Percentiles rank a stretch among this genome's conserved stretches.
These are phyloP conservation scores for Sporothrix euskadiensis DNA, from an alignment of 2,329 filamentous ascomycete species.

Conservation along the genomic window DNA sequence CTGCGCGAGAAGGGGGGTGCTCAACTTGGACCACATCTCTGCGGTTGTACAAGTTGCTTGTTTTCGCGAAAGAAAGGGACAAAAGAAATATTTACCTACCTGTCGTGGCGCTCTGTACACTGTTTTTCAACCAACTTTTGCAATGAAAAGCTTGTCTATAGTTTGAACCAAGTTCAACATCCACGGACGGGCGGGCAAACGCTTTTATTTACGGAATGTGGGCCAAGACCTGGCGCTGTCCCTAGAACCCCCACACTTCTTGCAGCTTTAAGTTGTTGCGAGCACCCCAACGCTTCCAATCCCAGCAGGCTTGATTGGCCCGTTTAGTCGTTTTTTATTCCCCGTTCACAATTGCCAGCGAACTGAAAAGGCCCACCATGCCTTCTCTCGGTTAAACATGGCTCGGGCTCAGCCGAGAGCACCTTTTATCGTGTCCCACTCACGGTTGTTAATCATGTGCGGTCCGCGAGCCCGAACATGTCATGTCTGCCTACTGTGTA, in stretches of 20 bases:
- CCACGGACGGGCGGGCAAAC: not conserved
- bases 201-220: not conserved
- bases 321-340: not conserved
- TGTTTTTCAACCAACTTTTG: not conserved
- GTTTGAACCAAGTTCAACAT: not conserved
- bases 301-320: conserved; percentile 8
- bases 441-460: too few species aligned
- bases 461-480: not conserved
- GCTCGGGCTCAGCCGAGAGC: not conserved
- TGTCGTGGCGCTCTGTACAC: not conserved
- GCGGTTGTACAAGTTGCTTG: not conserved
- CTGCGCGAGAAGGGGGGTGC: conserved; percentile 1
- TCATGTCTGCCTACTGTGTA: not conserved
- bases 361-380: not conserved
- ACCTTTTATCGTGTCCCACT: not conserved
- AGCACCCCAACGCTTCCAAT: not conserved
- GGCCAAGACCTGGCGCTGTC: not conserved
- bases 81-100: not conserved
- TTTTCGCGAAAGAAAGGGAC: not conserved
- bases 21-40: conserved; percentile 17
- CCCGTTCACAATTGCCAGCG: not conserved
- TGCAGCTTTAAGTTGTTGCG: not conserved
- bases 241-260: not conserved
- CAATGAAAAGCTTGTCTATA: not conserved
- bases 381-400: not conserved